Base-by-base conservation (phyloP, 2,329 filamentous ascomycete genomes). In the Botryotinia convoluta region DNA sequence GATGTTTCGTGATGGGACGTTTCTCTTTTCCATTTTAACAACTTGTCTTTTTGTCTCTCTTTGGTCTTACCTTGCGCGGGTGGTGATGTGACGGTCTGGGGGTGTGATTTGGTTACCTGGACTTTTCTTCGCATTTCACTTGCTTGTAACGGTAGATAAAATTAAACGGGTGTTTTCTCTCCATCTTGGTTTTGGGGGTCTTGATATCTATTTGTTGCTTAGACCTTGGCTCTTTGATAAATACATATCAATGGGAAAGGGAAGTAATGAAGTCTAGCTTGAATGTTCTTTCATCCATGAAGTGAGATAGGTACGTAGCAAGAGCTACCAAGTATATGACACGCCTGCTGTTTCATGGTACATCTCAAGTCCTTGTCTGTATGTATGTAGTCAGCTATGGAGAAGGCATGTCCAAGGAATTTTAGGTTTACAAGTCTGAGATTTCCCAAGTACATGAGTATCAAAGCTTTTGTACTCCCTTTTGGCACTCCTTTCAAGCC, bases 91-190 rank as follows among this genome's bases (percentile, higher is more conserved):
- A 61, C 59, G 37, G 37, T 39, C 54, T 60, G n/a, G 37, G 60
- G 60, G 10, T 61, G 35, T 45, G 45, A 57, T 45, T 32, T 67
- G 45, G 45, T 26, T 39, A 54, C 64, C 64, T 39, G 45, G 32
- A 39, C 65, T 68, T 22, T 48, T 48, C 42, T 68, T 57, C 48
- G 18, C 65, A 57, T 42, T 57, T 77, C 67, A 72, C 67, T 73
- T 59, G 72, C 76, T 76, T 77, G 76, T 74, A 74, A 74, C 71
- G 74, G 72, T 76, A 77, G 74, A 77, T 72, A 51, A 69, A 73
- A 74, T 70, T n/a, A 37, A 57, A 57, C 22, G 35, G 63, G 39
- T 3, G 22, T 32, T 44, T 63, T 68, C 22, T 32, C 22, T 54
- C 35, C 32, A 22, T 60, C 12, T 57, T 60, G 10, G 14, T 60